These are phyloP conservation scores for Septoria linicola DNA, from an alignment of 2,329 filamentous ascomycete genomes.

Conservation along the genomic window DNA sequence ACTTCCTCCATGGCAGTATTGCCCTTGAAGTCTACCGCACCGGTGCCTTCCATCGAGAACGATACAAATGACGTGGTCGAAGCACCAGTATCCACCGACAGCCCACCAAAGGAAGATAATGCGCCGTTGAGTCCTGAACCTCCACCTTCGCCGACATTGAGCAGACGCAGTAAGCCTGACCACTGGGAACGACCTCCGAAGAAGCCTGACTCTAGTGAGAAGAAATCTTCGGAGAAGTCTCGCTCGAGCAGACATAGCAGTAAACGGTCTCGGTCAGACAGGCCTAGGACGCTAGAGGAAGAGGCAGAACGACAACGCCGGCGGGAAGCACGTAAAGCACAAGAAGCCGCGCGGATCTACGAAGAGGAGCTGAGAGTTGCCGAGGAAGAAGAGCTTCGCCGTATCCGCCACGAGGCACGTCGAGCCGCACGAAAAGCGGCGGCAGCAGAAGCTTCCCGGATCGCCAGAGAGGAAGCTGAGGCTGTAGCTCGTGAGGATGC, in stretches of 20 bases:
- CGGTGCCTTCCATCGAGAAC: too few relatives aligned
- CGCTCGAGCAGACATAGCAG: constrained; percentile 26
- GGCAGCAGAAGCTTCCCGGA: constrained; percentile 25
- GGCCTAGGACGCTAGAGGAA: constrained; percentile 23
- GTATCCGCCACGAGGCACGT: constrained; percentile 29
- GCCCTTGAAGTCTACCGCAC: too few relatives aligned
- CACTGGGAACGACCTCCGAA: constrained; percentile 29
- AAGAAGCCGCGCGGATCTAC: constrained; percentile 25
- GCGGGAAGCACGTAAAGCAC: constrained; percentile 23
- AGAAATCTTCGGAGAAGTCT: constrained; percentile 21
- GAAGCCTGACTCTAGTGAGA: constrained; percentile 20
- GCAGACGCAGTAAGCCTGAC: constrained; percentile 27
- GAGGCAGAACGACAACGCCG: constrained; percentile 24
- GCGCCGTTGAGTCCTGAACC: not conserved
- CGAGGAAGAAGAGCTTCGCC: constrained; percentile 31
- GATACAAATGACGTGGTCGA: not conserved
- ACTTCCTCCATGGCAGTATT: too few relatives aligned
- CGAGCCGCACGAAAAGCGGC: constrained; percentile 31
- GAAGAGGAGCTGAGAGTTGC: constrained; percentile 27
- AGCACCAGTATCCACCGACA: not conserved
- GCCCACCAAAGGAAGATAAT: not conserved
- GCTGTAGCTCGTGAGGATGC: constrained; percentile 24
- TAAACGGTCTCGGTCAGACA: constrained; percentile 21
- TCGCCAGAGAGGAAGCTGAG: constrained; percentile 27
- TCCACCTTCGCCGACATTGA: constrained; percentile 28